Percentiles rank a stretch among this genome's conserved stretches.
These are phyloP conservation scores for Zychaea mexicana DNA, from an alignment of 371 early-diverging fungal species.

Conservation along the genomic window DNA sequence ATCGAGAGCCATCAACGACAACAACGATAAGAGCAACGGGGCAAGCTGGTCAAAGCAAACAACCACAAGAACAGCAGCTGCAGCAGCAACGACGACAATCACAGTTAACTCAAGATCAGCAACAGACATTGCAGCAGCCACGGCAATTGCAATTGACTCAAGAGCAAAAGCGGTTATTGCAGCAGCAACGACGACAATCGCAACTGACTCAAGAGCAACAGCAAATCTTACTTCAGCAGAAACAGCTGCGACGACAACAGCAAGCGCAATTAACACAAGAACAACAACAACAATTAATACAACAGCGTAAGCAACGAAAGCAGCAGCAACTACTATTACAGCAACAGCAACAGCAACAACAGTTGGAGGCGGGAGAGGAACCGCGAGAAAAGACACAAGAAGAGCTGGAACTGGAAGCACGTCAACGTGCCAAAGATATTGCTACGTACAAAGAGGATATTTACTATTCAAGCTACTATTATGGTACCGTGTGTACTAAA, in stretches of 20 bases:
- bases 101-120: too few relatives aligned
- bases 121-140: too few relatives aligned
- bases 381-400: constrained; percentile 9
- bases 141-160: background rate
- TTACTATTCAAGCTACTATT: constrained; percentile 9
- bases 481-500: constrained; percentile 8
- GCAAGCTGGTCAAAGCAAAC: background rate
- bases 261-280: background rate
- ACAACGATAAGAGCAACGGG: background rate
- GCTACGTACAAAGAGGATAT: constrained; percentile 3
- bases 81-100: constrained; percentile 5
- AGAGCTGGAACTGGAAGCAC: constrained; percentile 5
- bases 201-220: constrained; percentile 2
- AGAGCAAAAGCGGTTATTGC: background rate
- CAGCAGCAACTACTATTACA: background rate
- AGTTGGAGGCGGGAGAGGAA: too few relatives aligned
- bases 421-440: constrained; percentile 15
- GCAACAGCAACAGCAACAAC: background rate
- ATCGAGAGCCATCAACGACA: background rate
- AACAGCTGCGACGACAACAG: constrained; percentile 1
- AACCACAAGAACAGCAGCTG: background rate
- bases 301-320: background rate
- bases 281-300: background rate
- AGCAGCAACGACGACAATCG: background rate
- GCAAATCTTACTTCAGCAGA: too few relatives aligned